Conservation (phyloP, 2,329 filamentous ascomycete species). For the Tolypocladium album region DNA sequence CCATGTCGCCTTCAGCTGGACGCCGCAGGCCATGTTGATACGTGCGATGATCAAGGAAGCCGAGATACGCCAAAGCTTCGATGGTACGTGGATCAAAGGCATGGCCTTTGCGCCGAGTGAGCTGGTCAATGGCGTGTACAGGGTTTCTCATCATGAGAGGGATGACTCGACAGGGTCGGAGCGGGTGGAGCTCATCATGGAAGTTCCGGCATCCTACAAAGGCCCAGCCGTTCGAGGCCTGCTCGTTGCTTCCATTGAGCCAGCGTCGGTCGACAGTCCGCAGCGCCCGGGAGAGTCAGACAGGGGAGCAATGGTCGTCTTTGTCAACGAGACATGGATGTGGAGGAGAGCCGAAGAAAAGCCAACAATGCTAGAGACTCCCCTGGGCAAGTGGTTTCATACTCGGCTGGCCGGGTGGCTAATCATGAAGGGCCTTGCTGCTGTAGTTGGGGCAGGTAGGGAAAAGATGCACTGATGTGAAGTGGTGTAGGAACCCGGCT, state of each 20-base stretch:
- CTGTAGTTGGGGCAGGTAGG: background rate
- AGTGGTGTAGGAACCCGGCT: background rate
- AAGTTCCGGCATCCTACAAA: slow-evolving; percentile 12
- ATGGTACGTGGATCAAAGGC: slow-evolving; percentile 9
- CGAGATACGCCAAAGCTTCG: slow-evolving; percentile 12
- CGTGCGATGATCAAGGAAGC: slow-evolving; percentile 11
- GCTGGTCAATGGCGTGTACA: slow-evolving; percentile 20
- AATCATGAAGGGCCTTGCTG: slow-evolving; percentile 12
- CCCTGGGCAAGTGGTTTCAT: slow-evolving; percentile 19
- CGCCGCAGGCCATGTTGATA: slow-evolving; percentile 20
- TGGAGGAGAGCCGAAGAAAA: slow-evolving; percentile 19
- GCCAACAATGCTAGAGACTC: slow-evolving; percentile 17
- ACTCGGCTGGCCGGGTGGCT: slow-evolving; percentile 16
- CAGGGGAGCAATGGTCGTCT: slow-evolving; percentile 8
- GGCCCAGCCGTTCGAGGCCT: slow-evolving; percentile 13
- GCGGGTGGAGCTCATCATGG: slow-evolving; percentile 17
- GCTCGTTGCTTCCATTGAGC: slow-evolving; percentile 12
- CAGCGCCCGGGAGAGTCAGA: background rate
- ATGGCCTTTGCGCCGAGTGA: slow-evolving; percentile 15
- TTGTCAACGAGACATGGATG: slow-evolving; percentile 29
- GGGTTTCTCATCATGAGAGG: slow-evolving; percentile 12
- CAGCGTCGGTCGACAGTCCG: background rate
- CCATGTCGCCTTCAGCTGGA: slow-evolving; percentile 20
- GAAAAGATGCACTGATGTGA: background rate
- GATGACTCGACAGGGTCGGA: slow-evolving; percentile 5